Base-by-base conservation (phyloP, 805 yeast genomes). In the Barnettozyma botsteinii region DNA sequence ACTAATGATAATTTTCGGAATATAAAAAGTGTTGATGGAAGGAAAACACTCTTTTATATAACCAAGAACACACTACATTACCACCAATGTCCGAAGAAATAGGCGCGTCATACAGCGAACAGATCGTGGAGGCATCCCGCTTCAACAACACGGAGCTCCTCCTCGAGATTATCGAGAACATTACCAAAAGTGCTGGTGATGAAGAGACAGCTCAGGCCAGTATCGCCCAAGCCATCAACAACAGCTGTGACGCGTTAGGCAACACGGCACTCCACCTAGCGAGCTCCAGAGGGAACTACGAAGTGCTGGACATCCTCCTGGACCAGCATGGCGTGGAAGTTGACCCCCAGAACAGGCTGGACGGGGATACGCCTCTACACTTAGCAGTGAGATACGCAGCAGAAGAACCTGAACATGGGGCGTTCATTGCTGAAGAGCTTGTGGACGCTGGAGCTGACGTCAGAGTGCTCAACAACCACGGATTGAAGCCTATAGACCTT, bases 361-460 rank as follows among this genome's bases (percentile, higher is more conserved):
- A 81, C 38, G 89, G 88, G 28, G 89, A 85, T 48, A 86, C 97
- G 1, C 97, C 98, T 12, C 71, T 93, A 47, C 98, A 91, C 61
- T 65, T 75, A 46, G 94, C 96, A 5, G 95, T 81, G 11, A 74
- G 73, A 45, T 91, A 84, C 59, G 71, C 89, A 12, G 67, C 69
- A 33, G 79, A 77, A 20, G 96, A 91, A 55, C 85, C 93, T 0
- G 96, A 85, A 44, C 88, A 83, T 60, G 96, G 95, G 1, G 65
- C 70, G 19, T 85, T 80, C 50, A 69, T 88, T 25, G 77, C 81
- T 11, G 95, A 85, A 53, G 83, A 81, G 57, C 72, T 93, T 46
- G 66, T 93, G 30, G 96, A 89, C 53, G 95, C 94, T 22, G 98
- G 98, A 3, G 81, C 93, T 2, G 93, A 89, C 61, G 85, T 94